A percentile compares a stretch with the other conserved stretches of the same genome.
phyloP scores from a whole-genome alignment of 495 filamentous ascomycete species.

The Neurospora tetrasperma region DNA sequence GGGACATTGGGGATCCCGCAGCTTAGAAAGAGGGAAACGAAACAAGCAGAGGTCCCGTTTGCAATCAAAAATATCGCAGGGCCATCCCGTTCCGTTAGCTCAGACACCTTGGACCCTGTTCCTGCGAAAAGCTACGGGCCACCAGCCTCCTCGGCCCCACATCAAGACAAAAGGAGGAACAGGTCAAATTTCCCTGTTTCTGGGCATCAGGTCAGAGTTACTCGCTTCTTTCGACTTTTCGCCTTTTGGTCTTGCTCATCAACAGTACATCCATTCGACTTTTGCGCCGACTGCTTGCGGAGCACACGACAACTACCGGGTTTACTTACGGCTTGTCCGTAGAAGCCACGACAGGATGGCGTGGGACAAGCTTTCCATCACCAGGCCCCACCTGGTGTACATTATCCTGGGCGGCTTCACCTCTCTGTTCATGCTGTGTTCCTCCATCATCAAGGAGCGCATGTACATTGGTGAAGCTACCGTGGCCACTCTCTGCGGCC shows the following conservation, averaged over 20 bases:
- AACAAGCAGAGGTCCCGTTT: neutral
- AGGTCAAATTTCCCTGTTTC: neutral
- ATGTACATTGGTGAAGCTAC: slow-evolving; percentile 99
- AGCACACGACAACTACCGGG: neutral
- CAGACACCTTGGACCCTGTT: neutral
- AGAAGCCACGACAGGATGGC: slow-evolving; percentile 46
- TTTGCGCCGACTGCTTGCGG: neutral
- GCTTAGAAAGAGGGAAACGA: neutral
- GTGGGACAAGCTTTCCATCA: slow-evolving; percentile 88
- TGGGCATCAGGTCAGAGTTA: neutral
- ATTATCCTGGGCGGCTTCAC: slow-evolving; percentile 98
- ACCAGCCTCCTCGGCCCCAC: neutral
- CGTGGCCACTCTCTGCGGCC: slow-evolving; percentile 87
- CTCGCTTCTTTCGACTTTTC: neutral
- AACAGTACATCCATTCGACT: neutral
- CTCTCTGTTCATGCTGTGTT: slow-evolving; percentile 95
- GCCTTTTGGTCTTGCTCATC: neutral
- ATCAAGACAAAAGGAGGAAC: neutral
- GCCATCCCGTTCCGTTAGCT: neutral
- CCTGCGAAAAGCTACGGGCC: neutral
- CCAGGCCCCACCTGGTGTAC: slow-evolving; percentile 94
- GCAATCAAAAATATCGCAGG: neutral
- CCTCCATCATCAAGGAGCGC: slow-evolving; percentile 93
- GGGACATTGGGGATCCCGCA: neutral
- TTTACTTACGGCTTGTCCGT: neutral